phyloP scores from a whole-genome alignment of 352 stramenopile genomes.

The Globisporangium iwayamae region DNA sequence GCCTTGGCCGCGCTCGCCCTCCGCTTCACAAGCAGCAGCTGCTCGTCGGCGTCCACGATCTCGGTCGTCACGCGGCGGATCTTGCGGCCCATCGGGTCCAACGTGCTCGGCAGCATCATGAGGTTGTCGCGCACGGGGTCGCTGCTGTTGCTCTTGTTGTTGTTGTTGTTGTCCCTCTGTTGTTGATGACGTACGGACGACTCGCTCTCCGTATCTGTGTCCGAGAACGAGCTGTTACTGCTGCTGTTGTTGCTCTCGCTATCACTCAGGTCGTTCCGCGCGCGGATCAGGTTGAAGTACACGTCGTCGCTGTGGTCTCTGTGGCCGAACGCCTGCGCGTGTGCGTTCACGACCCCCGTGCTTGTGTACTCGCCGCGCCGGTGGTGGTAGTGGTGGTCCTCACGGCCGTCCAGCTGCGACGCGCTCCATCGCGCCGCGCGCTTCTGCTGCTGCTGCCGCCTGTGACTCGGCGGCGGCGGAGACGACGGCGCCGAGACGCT shows the following conservation, averaged over 20 bases:
- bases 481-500: not conserved
- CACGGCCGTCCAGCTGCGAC: constrained; percentile 2
- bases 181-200: not conserved
- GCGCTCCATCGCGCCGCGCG: not conserved
- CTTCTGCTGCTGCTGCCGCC: not conserved
- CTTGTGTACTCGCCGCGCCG: constrained; percentile 9
- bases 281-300: not conserved
- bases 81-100: constrained; percentile 47
- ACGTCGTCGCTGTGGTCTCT: constrained; percentile 5
- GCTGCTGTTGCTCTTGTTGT: constrained; percentile 5
- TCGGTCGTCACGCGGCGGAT: constrained; percentile 53
- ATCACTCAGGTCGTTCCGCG: constrained; percentile 12
- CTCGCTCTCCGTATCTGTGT: constrained; percentile 37
- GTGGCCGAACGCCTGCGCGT: constrained; percentile 11
- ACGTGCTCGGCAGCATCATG: constrained; percentile 50
- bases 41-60: constrained; percentile 44
- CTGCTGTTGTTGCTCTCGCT: constrained; percentile 7
- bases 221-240: constrained; percentile 24
- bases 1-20: constrained; percentile 60
- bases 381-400: constrained; percentile 3
- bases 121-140: constrained; percentile 26
- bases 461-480: not conserved
- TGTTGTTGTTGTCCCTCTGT: not conserved
- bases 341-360: constrained; percentile 11
- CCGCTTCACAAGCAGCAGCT: constrained; percentile 55